Base-by-base conservation (phyloP, 23 red algal species). In the Gracilaria vermiculophylla region DNA sequence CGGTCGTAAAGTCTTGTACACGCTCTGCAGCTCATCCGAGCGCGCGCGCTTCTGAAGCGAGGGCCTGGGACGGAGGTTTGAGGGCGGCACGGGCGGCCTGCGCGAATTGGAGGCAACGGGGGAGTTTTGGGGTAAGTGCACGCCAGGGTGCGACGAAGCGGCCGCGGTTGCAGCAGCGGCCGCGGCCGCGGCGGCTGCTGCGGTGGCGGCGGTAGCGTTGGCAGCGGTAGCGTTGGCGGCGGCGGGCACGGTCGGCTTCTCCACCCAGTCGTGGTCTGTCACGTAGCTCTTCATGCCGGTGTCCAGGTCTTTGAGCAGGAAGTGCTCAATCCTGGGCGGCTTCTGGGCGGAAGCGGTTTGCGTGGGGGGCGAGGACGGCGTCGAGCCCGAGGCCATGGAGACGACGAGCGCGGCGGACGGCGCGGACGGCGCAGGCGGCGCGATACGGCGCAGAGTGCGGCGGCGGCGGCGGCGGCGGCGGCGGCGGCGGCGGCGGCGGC, bases 181-280 rank as follows among this genome's bases (percentile, higher is more conserved):
- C 31, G 29, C 70, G 9, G 70, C 25, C 21, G 65, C 25, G 29
- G 62, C 0, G 51, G 21, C 9, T 41, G 44, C 51, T n/a, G n/a
- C n/a, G n/a, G n/a, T n/a, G n/a, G 44, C 48, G 34, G 37, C 34
- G 61, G 81, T 28, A 20, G 64, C 32, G 20, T 53, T 39, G 34
- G 25, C 39, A 16, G 42, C n/a, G 12, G n/a, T n/a, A n/a, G n/a
- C 24, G 61, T 19, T 39, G 65, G 1, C 32, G 0, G 19, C 72
- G 53, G 21, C 40, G 25, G 47, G 83, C 11, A 66, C 48, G 2
- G 72, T 62, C 34, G 70, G 53, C 58, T 88, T 88, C 51, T 88
- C 84, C 34, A 88, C 84, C 84, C 84, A 88, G 11, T 88, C 84
- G 33, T 88, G 84, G 51, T 88, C 84, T 4, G 84, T 88, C 10